Evolutionary conservation across 1,284 basidiomycete genomes (phyloP).

Genomic region (Moniliophthora roreri): DNA sequence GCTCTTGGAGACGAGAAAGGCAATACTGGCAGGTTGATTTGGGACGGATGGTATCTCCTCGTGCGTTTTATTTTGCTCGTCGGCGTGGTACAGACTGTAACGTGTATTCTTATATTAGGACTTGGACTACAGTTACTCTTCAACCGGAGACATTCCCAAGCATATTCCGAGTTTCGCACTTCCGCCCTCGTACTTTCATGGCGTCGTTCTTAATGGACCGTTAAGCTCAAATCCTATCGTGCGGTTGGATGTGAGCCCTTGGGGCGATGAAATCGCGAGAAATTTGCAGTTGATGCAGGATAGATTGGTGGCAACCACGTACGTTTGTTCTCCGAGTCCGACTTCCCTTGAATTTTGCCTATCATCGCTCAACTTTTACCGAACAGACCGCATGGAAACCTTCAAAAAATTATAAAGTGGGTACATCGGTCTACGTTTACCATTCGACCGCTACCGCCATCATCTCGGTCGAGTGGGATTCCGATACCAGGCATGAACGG

Average conservation of each 20-base stretch:
- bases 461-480: slow-evolving; percentile 28
- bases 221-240: slow-evolving; percentile 65
- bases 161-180: slow-evolving; percentile 75
- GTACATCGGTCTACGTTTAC: slow-evolving; percentile 74
- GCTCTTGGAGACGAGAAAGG: slow-evolving; percentile 75
- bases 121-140: slow-evolving; percentile 75
- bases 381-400: slow-evolving; percentile 64
- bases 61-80: slow-evolving; percentile 39
- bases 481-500: slow-evolving; percentile 49
- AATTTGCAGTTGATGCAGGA: slow-evolving; percentile 77
- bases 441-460: slow-evolving; percentile 50
- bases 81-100: background rate
- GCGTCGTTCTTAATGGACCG: slow-evolving; percentile 63
- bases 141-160: slow-evolving; percentile 70
- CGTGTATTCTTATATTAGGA: slow-evolving; percentile 45
- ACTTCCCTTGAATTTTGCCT: background rate
- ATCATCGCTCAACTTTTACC: slow-evolving; percentile 2
- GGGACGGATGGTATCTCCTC: slow-evolving; percentile 81
- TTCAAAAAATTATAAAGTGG: slow-evolving; percentile 79
- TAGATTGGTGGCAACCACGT: slow-evolving; percentile 74
- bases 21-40: slow-evolving; percentile 73
- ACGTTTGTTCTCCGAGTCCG: slow-evolving; percentile 23
- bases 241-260: slow-evolving; percentile 70
- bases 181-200: slow-evolving; percentile 81
- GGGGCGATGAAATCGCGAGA: slow-evolving; percentile 69